phyloP scores from a whole-genome alignment of 768 basidiomycete genomes.

The Mycena pura region DNA sequence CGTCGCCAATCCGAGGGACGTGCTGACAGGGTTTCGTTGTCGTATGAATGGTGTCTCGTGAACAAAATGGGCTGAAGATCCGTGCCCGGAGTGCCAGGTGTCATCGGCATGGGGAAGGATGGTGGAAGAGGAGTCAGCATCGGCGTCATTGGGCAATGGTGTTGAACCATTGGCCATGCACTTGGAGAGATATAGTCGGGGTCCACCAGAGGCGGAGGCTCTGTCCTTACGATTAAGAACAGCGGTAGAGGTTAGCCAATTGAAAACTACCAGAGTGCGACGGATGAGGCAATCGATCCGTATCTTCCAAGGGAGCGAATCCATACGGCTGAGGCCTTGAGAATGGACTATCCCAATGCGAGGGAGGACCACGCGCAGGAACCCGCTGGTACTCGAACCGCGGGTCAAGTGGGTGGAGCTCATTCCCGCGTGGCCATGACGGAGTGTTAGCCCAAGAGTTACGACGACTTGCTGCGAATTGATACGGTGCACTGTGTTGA shows the following conservation, averaged over 20 bases:
- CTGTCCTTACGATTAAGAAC: not conserved
- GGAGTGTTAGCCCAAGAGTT: too few relatives aligned
- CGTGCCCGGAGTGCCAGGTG: not conserved
- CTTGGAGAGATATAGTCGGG: not conserved
- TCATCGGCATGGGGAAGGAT: not conserved
- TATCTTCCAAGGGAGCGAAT: not conserved
- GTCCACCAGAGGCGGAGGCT: not conserved
- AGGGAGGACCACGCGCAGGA: not conserved
- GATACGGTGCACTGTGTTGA: too few relatives aligned
- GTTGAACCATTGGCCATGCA: not conserved
- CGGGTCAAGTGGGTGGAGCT: too few relatives aligned
- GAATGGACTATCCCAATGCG: too few relatives aligned
- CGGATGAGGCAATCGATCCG: slow-evolving; percentile 1
- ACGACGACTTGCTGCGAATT: too few relatives aligned
- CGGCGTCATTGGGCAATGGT: slow-evolving; percentile 1
- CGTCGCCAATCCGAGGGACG: slow-evolving; percentile 24
- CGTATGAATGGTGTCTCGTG: not conserved
- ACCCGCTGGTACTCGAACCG: too few relatives aligned
- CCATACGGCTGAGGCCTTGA: not conserved
- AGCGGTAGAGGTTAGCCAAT: not conserved
- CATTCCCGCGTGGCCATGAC: too few relatives aligned
- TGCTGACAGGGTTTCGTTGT: not conserved
- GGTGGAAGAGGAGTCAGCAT: not conserved
- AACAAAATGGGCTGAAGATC: slow-evolving; percentile 11
- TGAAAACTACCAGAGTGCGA: not conserved